Percentiles rank a stretch among this genome's conserved stretches.
phyloP scores from a whole-genome alignment of 1,284 basidiomycete genomes.

The Violaceomyces palustris region DNA sequence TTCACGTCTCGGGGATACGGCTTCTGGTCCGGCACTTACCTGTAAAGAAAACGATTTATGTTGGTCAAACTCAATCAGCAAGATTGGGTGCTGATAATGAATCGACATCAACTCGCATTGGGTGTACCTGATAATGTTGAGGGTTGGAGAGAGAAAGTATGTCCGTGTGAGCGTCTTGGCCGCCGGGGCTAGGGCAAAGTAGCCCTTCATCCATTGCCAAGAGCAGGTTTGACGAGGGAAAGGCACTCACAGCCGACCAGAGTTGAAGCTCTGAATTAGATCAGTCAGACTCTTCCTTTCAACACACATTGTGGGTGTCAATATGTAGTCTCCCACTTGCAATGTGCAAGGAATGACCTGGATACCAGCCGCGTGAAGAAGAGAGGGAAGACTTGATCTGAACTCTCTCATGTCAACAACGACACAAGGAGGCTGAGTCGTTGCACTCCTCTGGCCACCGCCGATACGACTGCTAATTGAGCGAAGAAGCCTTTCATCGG shows the following conservation, averaged over 20 bases:
- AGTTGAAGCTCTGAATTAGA: conserved; percentile 84
- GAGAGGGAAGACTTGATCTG: conserved; percentile 80
- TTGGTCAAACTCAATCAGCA: conserved; percentile 98
- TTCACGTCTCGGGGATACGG: conserved; percentile 21
- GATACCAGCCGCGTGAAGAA: conserved; percentile 78
- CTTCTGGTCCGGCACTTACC: background rate
- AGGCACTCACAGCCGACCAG: conserved; percentile 64
- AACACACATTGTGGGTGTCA: conserved; percentile 90
- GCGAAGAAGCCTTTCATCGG: conserved; percentile 62
- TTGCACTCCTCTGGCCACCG: conserved; percentile 69
- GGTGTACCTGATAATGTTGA: conserved; percentile 63
- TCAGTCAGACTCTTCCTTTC: conserved; percentile 92
- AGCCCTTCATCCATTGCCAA: too few relatives aligned
- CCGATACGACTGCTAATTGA: conserved; percentile 83
- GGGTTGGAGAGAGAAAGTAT: too few relatives aligned
- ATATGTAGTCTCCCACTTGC: conserved; percentile 91
- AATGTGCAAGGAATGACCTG: conserved; percentile 83
- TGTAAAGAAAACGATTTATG: conserved; percentile 81
- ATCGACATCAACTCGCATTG: conserved; percentile 96
- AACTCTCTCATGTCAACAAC: conserved; percentile 97
- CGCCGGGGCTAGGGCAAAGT: too few relatives aligned
- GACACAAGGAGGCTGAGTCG: conserved; percentile 69
- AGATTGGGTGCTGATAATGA: conserved; percentile 86
- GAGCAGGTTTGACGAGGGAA: too few relatives aligned
- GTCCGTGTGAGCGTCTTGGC: too few relatives aligned